A percentile compares a stretch with the other conserved stretches of the same genome.
Conservation (phyloP, 768 basidiomycete species). For the Boletus speciosus region DNA sequence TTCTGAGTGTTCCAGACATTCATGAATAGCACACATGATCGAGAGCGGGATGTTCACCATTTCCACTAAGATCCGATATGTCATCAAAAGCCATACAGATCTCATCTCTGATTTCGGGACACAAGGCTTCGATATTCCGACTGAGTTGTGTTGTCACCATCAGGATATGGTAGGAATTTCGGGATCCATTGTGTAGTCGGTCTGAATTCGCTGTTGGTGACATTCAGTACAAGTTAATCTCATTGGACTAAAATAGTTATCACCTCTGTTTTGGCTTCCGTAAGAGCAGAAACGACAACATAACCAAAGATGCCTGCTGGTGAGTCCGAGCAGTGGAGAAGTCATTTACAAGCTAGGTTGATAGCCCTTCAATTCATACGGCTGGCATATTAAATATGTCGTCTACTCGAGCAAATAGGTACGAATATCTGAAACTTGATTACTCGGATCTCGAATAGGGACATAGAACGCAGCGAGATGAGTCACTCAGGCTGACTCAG, state of each 20-base stretch:
- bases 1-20: slow-evolving; percentile 25
- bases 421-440: no score
- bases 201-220: slow-evolving; percentile 29
- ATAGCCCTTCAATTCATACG: no score
- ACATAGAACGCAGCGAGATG: no score
- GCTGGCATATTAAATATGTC: no score
- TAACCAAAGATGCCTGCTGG: no score
- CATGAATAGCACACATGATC: not conserved
- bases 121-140: slow-evolving; percentile 36
- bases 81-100: slow-evolving; percentile 38
- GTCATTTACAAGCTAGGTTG: no score
- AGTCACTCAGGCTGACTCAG: no score
- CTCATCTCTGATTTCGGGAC: slow-evolving; percentile 44
- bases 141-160: slow-evolving; percentile 22
- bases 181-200: slow-evolving; percentile 37
- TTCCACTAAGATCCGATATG: not conserved
- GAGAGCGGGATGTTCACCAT: slow-evolving; percentile 6
- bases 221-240: not conserved
- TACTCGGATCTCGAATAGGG: no score
- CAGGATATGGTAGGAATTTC: slow-evolving; percentile 24
- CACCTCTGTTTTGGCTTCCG: slow-evolving; percentile 6
- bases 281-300: slow-evolving; percentile 13
- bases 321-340: no score
- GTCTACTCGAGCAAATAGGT: no score
- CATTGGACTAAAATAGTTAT: not conserved